phyloP scores from a whole-genome alignment of 805 yeast genomes.

The Nakazawaea peltata region DNA sequence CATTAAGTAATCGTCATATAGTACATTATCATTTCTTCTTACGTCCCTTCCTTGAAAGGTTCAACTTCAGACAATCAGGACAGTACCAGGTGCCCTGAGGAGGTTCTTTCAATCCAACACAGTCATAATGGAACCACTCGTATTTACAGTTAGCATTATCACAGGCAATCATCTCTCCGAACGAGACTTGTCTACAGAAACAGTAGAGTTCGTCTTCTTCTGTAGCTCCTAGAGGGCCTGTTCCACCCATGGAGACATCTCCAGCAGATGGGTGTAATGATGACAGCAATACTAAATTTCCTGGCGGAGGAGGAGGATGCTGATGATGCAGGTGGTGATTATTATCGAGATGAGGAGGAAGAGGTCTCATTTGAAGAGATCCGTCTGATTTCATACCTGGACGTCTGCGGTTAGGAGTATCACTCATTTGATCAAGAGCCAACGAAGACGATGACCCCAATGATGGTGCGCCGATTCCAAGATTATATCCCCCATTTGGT shows the following conservation, averaged over 20 bases:
- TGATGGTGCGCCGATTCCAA: no score
- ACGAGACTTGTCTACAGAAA: conserved; percentile 88
- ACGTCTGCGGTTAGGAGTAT: neutral
- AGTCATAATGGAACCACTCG: conserved; percentile 96
- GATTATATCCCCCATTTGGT: no score
- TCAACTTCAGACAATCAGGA: conserved; percentile 61
- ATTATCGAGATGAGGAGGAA: no score
- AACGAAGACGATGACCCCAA: no score
- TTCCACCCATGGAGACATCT: conserved; percentile 1
- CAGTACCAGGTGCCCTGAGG: conserved; percentile 97
- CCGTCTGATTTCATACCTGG: neutral
- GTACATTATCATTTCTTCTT: conserved; percentile 13
- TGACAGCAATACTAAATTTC: conserved; percentile 7
- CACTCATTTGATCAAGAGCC: no score
- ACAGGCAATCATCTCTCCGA: conserved; percentile 60
- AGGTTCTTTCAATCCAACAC: conserved; percentile 90
- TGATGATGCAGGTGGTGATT: no score
- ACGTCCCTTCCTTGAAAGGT: conserved; percentile 20
- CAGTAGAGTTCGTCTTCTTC: conserved; percentile 74
- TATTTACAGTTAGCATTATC: conserved; percentile 82
- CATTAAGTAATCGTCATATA: neutral
- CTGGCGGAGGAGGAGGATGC: conserved; percentile 1
- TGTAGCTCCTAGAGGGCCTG: neutral
- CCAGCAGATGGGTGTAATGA: conserved; percentile 3
- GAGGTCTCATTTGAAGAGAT: neutral